Percentiles rank a stretch among this genome's conserved stretches.
Conservation (phyloP, 2,329 filamentous ascomycete species). For the Pseudocercospora fijiensis region DNA sequence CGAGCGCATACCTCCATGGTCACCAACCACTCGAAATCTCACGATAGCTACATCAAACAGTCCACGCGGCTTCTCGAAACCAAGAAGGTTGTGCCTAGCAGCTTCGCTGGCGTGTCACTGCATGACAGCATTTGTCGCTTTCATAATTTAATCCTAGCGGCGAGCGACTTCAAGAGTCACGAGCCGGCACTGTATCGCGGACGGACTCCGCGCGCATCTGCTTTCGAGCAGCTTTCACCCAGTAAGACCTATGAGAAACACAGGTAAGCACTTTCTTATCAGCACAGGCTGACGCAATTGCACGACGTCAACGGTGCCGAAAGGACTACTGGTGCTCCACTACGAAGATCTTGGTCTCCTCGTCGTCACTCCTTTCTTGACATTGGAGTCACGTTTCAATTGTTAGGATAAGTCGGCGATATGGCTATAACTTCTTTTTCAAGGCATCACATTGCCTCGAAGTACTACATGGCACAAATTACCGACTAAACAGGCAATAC, state of each 20-base stretch:
- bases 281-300: neutral
- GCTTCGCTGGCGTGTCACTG: neutral
- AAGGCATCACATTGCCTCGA: neutral
- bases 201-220: neutral
- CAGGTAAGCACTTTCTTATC: neutral
- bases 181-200: neutral
- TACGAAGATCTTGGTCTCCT: neutral
- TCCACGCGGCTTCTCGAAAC: slow-evolving; percentile 7
- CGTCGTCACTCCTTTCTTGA: neutral
- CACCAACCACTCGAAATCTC: neutral
- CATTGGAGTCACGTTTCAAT: neutral
- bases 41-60: neutral
- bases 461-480: neutral
- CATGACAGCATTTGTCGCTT: neutral
- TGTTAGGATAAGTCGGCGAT: neutral
- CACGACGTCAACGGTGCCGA: neutral
- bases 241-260: neutral
- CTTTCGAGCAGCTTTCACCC: neutral
- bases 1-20: neutral
- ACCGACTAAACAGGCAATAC: neutral
- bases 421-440: neutral
- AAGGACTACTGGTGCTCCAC: neutral
- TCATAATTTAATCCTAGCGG: neutral
- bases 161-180: neutral
- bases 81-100: neutral